Percentiles rank a stretch among this genome's conserved stretches.
Evolutionary conservation across 306 rosid genomes (phyloP).

Genomic region (Mimosa pudica): DNA sequence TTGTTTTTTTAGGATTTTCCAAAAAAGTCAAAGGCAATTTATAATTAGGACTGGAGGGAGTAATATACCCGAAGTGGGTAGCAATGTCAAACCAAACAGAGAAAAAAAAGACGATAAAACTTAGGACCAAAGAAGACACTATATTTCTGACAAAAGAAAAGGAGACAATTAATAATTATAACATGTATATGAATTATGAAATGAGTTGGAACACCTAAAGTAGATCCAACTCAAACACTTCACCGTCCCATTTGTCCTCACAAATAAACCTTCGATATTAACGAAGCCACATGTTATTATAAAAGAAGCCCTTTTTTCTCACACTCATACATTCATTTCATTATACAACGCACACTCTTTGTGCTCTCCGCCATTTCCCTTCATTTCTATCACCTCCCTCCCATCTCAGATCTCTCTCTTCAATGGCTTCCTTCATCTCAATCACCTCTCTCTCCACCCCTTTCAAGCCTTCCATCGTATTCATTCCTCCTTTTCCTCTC

Average conservation of each 20-base stretch:
- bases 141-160: background rate
- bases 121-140: background rate
- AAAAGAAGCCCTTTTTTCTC: background rate
- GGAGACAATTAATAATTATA: background rate
- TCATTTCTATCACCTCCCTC: background rate
- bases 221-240: background rate
- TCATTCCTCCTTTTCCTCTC: background rate
- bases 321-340: background rate
- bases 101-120: background rate
- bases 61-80: background rate
- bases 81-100: background rate
- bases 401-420: constrained; percentile 34
- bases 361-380: constrained; percentile 49
- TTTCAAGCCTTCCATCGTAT: constrained; percentile 48
- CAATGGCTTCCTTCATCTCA: constrained; percentile 51
- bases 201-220: background rate
- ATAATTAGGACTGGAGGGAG: too few species aligned
- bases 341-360: constrained; percentile 30
- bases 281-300: constrained; percentile 36
- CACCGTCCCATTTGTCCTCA: constrained; percentile 29
- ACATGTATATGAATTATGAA: too few species aligned
- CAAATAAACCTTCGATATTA: constrained; percentile 38
- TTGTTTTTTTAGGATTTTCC: too few species aligned
- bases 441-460: constrained; percentile 28
- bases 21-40: too few species aligned